Evolutionary conservation across 2,329 filamentous ascomycete genomes (phyloP).

Genomic region (Aspergillus viridinutans): DNA sequence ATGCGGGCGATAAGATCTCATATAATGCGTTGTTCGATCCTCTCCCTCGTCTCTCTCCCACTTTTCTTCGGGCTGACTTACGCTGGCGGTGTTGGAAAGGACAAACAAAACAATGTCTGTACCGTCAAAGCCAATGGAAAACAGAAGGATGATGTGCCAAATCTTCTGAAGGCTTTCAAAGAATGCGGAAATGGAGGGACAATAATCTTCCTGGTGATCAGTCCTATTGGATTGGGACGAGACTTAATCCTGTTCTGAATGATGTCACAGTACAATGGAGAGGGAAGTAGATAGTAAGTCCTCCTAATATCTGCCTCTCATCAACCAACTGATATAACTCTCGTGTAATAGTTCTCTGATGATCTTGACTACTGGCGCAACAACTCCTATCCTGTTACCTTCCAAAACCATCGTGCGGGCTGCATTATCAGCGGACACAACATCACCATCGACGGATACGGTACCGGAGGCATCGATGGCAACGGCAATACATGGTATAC

Average conservation of each 20-base stretch:
- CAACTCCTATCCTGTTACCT: slow-evolving; percentile 50
- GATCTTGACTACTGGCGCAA: slow-evolving; percentile 54
- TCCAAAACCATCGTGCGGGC: slow-evolving; percentile 54
- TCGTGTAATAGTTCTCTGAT: slow-evolving; percentile 39
- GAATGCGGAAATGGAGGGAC: slow-evolving; percentile 40
- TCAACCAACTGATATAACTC: neutral
- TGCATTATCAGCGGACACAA: slow-evolving; percentile 49
- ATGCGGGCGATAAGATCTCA: no score
- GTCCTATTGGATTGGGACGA: slow-evolving; percentile 50
- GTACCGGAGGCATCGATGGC: slow-evolving; percentile 52
- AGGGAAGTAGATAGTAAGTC: slow-evolving; percentile 47
- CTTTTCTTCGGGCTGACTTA: no score
- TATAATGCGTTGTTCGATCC: no score
- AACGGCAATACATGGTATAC: slow-evolving; percentile 55
- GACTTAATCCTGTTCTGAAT: slow-evolving; percentile 48
- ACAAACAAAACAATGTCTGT: slow-evolving; percentile 26
- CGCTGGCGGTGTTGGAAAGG: neutral
- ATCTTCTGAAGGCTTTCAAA: slow-evolving; percentile 39
- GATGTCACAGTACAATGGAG: slow-evolving; percentile 52
- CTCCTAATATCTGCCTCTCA: neutral
- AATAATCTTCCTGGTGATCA: slow-evolving; percentile 28
- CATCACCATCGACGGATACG: slow-evolving; percentile 51
- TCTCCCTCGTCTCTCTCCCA: no score
- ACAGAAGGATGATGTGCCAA: slow-evolving; percentile 38
- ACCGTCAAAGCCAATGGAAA: slow-evolving; percentile 39